phyloP scores from a whole-genome alignment of 2,329 filamentous ascomycete species.

The Fusarium palustre region DNA sequence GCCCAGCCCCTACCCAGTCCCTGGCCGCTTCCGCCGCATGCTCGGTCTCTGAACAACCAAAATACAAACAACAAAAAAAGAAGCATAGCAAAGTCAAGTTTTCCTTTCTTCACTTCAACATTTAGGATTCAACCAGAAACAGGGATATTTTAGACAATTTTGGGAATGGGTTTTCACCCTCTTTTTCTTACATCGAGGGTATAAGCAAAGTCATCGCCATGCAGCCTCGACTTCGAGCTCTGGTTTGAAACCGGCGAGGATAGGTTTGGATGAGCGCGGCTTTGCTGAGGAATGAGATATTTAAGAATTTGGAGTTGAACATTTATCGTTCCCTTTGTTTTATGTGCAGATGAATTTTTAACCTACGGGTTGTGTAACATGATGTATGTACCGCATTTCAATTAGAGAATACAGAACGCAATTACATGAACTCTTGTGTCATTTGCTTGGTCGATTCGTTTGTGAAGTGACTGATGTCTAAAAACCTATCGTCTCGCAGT shows the following conservation, averaged over 20 bases:
- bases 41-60: conserved; percentile 33
- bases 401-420: conserved; percentile 29
- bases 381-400: conserved; percentile 15
- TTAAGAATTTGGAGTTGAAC: conserved; percentile 33
- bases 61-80: background rate
- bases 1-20: conserved; percentile 21
- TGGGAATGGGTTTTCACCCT: conserved; percentile 16
- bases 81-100: conserved; percentile 1
- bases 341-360: conserved; percentile 40
- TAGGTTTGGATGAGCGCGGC: background rate
- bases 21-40: conserved; percentile 38
- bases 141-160: conserved; percentile 11
- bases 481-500: background rate
- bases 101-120: conserved; percentile 19
- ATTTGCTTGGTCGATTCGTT: background rate
- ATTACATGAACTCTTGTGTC: background rate
- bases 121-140: background rate
- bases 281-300: conserved; percentile 20
- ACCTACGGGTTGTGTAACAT: conserved; percentile 25
- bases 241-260: conserved; percentile 27
- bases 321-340: conserved; percentile 37
- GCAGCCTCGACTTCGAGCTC: background rate
- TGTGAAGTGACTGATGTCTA: background rate
- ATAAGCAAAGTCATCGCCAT: background rate
- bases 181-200: conserved; percentile 19